Conservation (phyloP, 139 green algal species). For the Bryopsis sp. region DNA sequence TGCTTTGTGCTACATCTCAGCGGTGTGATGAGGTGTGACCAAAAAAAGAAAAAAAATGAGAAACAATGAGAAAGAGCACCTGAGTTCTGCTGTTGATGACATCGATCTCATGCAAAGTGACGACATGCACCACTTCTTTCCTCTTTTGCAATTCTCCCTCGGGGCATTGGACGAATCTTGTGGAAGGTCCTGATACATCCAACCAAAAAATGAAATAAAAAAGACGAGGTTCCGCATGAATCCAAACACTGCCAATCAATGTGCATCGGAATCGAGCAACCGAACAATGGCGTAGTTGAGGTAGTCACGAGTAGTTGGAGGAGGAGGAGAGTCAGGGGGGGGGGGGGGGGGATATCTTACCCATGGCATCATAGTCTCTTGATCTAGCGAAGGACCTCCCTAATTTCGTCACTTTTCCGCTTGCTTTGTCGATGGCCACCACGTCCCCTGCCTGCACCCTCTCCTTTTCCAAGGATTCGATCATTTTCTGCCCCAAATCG, state of each 20-base stretch:
- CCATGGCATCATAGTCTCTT: slow-evolving; percentile 95
- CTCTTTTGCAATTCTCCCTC: slow-evolving; percentile 96
- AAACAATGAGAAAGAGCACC: slow-evolving; percentile 21
- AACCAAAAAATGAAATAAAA: slow-evolving; percentile 4
- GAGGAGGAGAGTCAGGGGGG: background rate
- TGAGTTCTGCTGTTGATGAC: slow-evolving; percentile 89
- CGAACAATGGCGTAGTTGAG: too few species aligned
- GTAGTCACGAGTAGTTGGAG: too few species aligned
- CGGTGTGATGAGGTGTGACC: too few species aligned
- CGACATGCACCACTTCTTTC: slow-evolving; percentile 95
- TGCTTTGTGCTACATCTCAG: too few species aligned
- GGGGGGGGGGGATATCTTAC: slow-evolving; percentile 29
- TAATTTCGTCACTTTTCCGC: slow-evolving; percentile 79
- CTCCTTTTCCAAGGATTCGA: slow-evolving; percentile 78
- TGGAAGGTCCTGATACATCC: slow-evolving; percentile 55
- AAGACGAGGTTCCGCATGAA: background rate
- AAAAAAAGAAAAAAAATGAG: background rate
- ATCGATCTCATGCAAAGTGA: slow-evolving; percentile 96
- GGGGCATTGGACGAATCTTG: slow-evolving; percentile 96
- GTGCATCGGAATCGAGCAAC: background rate
- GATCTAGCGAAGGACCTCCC: slow-evolving; percentile 88
- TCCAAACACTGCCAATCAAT: background rate
- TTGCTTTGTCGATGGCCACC: slow-evolving; percentile 94
- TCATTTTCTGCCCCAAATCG: slow-evolving; percentile 92
- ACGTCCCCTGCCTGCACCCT: slow-evolving; percentile 92